phyloP scores from a whole-genome alignment of 2,329 filamentous ascomycete species.

The Coniochaeta ligniaria region DNA sequence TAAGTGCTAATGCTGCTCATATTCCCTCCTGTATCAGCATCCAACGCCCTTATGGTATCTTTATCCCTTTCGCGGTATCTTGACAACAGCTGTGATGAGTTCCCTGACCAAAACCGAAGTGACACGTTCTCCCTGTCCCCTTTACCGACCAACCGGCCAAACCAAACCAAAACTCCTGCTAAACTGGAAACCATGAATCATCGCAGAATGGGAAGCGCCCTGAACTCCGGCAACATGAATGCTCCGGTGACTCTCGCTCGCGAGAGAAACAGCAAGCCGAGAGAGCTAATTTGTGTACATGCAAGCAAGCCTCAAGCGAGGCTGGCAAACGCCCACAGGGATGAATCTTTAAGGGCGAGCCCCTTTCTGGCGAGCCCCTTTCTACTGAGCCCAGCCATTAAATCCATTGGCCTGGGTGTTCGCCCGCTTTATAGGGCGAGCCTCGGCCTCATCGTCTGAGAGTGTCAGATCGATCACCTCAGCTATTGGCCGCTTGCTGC shows the following conservation, averaged over 20 bases:
- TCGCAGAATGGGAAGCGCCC: not conserved
- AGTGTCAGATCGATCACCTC: conserved; percentile 54
- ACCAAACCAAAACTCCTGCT: not conserved
- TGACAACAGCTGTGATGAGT: not conserved
- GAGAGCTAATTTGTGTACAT: not conserved
- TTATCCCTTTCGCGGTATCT: not conserved
- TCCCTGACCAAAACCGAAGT: not conserved
- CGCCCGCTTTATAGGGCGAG: conserved; percentile 40
- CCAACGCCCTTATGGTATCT: not conserved
- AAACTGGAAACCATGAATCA: not conserved
- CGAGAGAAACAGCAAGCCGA: not conserved
- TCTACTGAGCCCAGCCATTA: not conserved
- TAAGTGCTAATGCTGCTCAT: not conserved
- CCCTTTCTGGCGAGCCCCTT: too few relatives aligned
- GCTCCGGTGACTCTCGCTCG: not conserved
- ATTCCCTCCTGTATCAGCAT: not conserved
- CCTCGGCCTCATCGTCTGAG: conserved; percentile 43
- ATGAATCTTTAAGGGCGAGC: not conserved
- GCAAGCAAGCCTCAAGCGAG: not conserved
- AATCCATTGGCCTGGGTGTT: not conserved
- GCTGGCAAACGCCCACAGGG: not conserved
- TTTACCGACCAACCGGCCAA: not conserved
- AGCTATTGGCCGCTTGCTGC: conserved; percentile 40
- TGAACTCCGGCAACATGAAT: not conserved
- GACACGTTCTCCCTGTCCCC: not conserved